Base-by-base conservation (phyloP, 495 filamentous ascomycete species). In the Umbilicaria muhlenbergii region DNA sequence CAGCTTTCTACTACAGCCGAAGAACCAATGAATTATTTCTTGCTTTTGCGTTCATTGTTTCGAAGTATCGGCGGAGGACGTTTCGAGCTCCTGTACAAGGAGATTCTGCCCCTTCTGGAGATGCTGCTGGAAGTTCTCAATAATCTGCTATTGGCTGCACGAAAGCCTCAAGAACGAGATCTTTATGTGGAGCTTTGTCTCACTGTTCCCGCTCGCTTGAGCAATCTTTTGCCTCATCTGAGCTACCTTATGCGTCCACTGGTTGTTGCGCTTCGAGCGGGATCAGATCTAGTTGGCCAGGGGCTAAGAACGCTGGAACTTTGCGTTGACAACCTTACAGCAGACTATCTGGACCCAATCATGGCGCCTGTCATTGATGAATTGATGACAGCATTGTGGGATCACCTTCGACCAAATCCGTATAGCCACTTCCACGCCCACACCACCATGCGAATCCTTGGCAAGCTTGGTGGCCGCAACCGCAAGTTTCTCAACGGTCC, bases 341-440 rank as follows among this genome's bases (percentile, higher is more conserved):
- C 91, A 0, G 92, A 99, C 51, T 99, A 99, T 54, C 59, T 99
- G 28, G 92, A 99, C 51, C 92, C 92, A 0, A 99, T 99, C 44
- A 99, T 99, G 91, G 86, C 87, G 5, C 92, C 92, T 2, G 91
- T 94, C 36, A 95, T 99, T 61, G 91, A 96, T 51, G 92, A 99
- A 49, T 63, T 99, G 42, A 96, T 96, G 88, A 86, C 85, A 35
- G 88, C 87, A 3, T 70, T 99, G 7, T 96, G 89, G 74, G 85
- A 94, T 45, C 92, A 96, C 56, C 69, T 99, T 31, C 81, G 78
- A 47, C 92, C 92, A 3, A 77, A 82, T 41, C 88, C 91, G 0
- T 94, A 96, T 56, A 93, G 83, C 51, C 92, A 99, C 53, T 92
- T 94, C 57, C 86, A 94, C 57, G 80, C 92, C 1, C 92, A 99